Evolutionary conservation across 805 yeast genomes (phyloP).

Genomic region (Saccharomycopsis malanga): DNA sequence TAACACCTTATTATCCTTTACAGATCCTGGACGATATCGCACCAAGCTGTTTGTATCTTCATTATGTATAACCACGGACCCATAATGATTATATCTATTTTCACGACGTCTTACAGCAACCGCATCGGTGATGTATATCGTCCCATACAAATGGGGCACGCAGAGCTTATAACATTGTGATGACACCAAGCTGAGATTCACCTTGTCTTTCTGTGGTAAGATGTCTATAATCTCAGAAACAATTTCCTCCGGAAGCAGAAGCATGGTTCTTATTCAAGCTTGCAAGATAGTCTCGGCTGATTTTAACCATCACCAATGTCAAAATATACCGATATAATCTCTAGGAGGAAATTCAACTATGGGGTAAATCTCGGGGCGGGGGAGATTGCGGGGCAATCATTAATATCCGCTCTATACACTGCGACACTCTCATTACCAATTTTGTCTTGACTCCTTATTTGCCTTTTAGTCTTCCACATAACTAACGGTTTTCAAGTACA

Average conservation of each 20-base stretch:
- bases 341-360: too few species aligned
- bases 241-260: slow-evolving; percentile 2
- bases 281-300: too few species aligned
- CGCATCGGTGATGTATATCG: slow-evolving; percentile 3
- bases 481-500: too few species aligned
- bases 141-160: not conserved
- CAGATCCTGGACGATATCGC: not conserved
- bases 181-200: not conserved
- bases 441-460: too few species aligned
- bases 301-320: too few species aligned
- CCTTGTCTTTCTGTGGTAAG: not conserved
- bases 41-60: too few species aligned
- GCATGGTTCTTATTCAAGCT: not conserved
- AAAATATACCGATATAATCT: too few species aligned
- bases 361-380: too few species aligned
- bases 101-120: not conserved
- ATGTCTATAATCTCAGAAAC: not conserved
- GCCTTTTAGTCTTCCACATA: too few species aligned
- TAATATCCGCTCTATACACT: too few species aligned
- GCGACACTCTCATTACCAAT: too few species aligned
- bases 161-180: not conserved
- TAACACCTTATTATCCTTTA: not conserved
- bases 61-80: not conserved
- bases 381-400: too few species aligned
- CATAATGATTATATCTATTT: not conserved